phyloP scores from a whole-genome alignment of 257 asterid species.

The Capsicum baccatum region DNA sequence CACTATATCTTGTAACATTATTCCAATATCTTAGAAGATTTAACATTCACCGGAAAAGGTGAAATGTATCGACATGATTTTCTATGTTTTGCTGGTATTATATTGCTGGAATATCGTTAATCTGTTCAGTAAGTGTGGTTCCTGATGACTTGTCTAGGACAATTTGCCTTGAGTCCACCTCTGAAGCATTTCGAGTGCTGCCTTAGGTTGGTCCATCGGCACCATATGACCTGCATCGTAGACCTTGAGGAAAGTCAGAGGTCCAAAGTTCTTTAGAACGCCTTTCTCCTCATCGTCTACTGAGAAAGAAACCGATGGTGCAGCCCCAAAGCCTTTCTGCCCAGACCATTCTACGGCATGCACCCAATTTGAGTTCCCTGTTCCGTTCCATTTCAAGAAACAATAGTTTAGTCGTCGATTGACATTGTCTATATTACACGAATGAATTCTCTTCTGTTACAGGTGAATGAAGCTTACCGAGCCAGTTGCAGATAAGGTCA shows the following conservation, averaged over 20 bases:
- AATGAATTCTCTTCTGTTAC: not conserved
- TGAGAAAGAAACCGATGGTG: slow-evolving; percentile 48
- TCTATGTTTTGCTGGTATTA: slow-evolving; percentile 7
- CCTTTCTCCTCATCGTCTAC: slow-evolving; percentile 62
- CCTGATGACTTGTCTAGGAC: not conserved
- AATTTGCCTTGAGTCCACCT: slow-evolving; percentile 57
- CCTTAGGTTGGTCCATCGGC: slow-evolving; percentile 88
- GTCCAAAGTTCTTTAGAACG: slow-evolving; percentile 54
- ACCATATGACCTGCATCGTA: slow-evolving; percentile 75
- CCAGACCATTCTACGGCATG: slow-evolving; percentile 71
- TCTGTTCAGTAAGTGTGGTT: slow-evolving; percentile 20
- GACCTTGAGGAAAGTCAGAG: slow-evolving; percentile 67
- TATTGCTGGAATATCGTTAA: slow-evolving; percentile 1
- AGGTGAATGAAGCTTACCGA: slow-evolving; percentile 47
- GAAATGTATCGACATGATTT: slow-evolving; percentile 24
- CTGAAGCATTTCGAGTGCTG: slow-evolving; percentile 63
- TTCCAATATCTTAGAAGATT: not conserved
- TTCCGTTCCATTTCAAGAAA: not conserved
- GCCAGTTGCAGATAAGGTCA: slow-evolving; percentile 83
- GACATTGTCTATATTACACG: not conserved
- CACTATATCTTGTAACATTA: not conserved
- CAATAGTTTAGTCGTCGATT: not conserved
- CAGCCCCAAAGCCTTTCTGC: slow-evolving; percentile 41
- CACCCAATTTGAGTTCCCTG: slow-evolving; percentile 84
- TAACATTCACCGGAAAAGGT: slow-evolving; percentile 6